phyloP scores from a whole-genome alignment of 2,329 filamentous ascomycete genomes.

The Gnomoniopsis smithogilvyi region DNA sequence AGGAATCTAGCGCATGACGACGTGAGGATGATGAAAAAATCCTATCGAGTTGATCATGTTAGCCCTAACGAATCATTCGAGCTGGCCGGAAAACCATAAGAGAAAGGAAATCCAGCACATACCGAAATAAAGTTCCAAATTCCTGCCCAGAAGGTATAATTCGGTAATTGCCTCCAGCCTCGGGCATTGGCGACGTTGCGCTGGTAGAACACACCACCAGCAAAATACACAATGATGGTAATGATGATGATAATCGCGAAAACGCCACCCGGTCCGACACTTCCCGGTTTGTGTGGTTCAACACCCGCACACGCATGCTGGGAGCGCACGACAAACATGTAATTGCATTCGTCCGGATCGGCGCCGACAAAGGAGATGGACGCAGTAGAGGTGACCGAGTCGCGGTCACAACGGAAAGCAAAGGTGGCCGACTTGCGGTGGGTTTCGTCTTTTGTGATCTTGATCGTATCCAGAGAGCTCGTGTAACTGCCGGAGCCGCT shows the following conservation, averaged over 20 bases:
- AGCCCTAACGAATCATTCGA: not conserved
- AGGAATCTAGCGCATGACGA: slow-evolving; percentile 67
- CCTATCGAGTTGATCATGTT: slow-evolving; percentile 36
- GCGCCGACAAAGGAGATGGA: slow-evolving; percentile 78
- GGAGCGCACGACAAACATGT: slow-evolving; percentile 92
- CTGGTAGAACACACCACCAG: slow-evolving; percentile 94
- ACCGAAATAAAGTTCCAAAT: slow-evolving; percentile 83
- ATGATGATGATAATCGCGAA: slow-evolving; percentile 82
- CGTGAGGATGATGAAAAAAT: slow-evolving; percentile 64
- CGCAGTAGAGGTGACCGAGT: slow-evolving; percentile 66
- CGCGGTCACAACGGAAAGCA: slow-evolving; percentile 88
- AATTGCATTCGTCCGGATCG: slow-evolving; percentile 86
- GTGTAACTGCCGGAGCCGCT: slow-evolving; percentile 8
- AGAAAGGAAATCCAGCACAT: slow-evolving; percentile 25
- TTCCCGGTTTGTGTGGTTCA: slow-evolving; percentile 69
- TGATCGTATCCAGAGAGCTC: slow-evolving; percentile 21
- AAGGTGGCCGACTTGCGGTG: slow-evolving; percentile 79
- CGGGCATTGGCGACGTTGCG: slow-evolving; percentile 90
- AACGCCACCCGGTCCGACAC: slow-evolving; percentile 68
- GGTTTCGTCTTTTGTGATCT: slow-evolving; percentile 29
- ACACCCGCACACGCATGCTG: slow-evolving; percentile 71
- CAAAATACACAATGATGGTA: slow-evolving; percentile 81
- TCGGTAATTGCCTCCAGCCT: slow-evolving; percentile 92
- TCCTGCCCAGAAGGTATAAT: slow-evolving; percentile 89
- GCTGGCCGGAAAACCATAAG: not conserved